These are phyloP conservation scores for Neopestalotiopsis sp. DNA, from an alignment of 2,329 filamentous ascomycete genomes.

Conservation along the genomic window DNA sequence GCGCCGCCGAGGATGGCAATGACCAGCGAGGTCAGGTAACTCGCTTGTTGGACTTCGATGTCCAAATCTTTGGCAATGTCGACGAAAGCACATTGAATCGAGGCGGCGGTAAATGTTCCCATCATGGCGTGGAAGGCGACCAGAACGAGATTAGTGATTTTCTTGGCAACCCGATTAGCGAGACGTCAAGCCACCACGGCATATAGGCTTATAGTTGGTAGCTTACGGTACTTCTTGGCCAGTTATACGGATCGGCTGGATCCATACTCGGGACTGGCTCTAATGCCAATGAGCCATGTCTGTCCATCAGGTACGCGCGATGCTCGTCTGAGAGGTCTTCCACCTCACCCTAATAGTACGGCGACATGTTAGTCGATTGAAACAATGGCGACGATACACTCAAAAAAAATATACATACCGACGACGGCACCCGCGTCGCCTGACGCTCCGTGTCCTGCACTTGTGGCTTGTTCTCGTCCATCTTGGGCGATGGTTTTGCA, in stretches of 20 bases:
- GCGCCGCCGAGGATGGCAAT: slow-evolving; percentile 58
- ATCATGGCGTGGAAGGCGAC: slow-evolving; percentile 64
- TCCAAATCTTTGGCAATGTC: slow-evolving; percentile 56
- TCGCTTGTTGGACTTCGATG: slow-evolving; percentile 51
- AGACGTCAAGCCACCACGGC: background rate
- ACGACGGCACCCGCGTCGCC: background rate
- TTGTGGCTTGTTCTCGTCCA: background rate
- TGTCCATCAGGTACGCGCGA: slow-evolving; percentile 53
- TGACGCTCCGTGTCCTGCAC: background rate
- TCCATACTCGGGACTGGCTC: slow-evolving; percentile 56
- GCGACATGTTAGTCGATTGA: background rate
- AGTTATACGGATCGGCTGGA: slow-evolving; percentile 60
- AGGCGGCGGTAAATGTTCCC: slow-evolving; percentile 58
- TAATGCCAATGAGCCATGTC: slow-evolving; percentile 59
- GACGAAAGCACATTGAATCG: slow-evolving; percentile 59
- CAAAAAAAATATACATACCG: background rate
- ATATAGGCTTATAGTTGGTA: background rate
- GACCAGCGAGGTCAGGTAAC: slow-evolving; percentile 60
- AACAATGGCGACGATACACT: background rate
- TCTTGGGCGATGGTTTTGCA: background rate
- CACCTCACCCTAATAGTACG: background rate
- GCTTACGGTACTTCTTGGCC: slow-evolving; percentile 53
- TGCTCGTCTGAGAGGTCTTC: slow-evolving; percentile 39
- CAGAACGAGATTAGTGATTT: slow-evolving; percentile 55
- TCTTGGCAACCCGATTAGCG: slow-evolving; percentile 39